Percentiles rank a stretch among this genome's conserved stretches.
Evolutionary conservation across 306 rosid genomes (phyloP).

Genomic region (Delonix regia): DNA sequence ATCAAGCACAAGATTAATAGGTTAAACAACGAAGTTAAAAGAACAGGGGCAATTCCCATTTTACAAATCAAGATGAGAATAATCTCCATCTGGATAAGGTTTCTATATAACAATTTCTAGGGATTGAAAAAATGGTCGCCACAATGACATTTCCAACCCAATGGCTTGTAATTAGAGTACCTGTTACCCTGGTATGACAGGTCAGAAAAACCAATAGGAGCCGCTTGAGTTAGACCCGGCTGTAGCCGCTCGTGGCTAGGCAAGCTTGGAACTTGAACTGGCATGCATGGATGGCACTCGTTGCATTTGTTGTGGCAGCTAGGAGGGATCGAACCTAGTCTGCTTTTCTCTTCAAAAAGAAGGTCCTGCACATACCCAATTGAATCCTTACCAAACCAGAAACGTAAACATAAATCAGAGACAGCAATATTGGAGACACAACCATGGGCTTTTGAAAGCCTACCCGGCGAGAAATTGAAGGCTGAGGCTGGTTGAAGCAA

Average conservation of each 20-base stretch:
- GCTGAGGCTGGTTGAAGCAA: constrained; percentile 38
- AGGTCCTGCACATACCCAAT: constrained; percentile 50
- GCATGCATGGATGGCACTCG: constrained; percentile 94
- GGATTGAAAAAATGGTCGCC: constrained; percentile 83
- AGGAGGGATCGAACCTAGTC: constrained; percentile 93
- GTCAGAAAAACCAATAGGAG: constrained; percentile 39
- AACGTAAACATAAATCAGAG: neutral
- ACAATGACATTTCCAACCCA: constrained; percentile 96
- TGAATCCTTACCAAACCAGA: neutral
- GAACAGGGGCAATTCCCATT: constrained; percentile 1
- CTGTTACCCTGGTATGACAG: constrained; percentile 55
- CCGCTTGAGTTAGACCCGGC: constrained; percentile 38
- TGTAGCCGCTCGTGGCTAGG: constrained; percentile 46
- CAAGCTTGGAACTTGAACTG: constrained; percentile 80
- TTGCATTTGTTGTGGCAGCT: constrained; percentile 97
- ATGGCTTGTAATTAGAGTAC: constrained; percentile 94
- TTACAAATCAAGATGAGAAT: constrained; percentile 18
- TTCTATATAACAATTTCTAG: constrained; percentile 30
- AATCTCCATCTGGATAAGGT: neutral
- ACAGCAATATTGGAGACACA: neutral
- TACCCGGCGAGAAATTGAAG: constrained; percentile 57
- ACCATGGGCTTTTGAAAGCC: constrained; percentile 1
- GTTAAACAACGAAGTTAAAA: neutral
- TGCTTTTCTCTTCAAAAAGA: constrained; percentile 63
- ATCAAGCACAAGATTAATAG: constrained; percentile 27